Percentiles rank a stretch among this genome's conserved stretches.
phyloP scores from a whole-genome alignment of 2,329 filamentous ascomycete species.

The Cercospora sp. region DNA sequence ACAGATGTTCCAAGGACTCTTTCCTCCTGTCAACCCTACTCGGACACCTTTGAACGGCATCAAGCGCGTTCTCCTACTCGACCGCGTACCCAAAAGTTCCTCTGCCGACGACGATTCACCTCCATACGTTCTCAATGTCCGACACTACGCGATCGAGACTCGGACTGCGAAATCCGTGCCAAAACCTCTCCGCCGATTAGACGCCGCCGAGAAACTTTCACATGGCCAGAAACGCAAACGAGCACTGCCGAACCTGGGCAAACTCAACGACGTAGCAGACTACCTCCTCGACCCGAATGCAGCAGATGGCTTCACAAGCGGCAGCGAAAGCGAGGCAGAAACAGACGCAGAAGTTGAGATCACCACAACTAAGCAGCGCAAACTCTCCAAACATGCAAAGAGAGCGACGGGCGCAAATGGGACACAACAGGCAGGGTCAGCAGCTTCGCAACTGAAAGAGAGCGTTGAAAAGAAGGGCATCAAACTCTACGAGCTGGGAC shows the following conservation, averaged over 20 bases:
- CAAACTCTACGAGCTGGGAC: constrained; percentile 88
- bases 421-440: constrained; percentile 10
- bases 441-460: constrained; percentile 39
- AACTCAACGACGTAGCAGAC: constrained; percentile 89
- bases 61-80: constrained; percentile 82
- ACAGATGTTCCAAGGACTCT: constrained; percentile 92
- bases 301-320: constrained; percentile 81
- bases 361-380: constrained; percentile 59
- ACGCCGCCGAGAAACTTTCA: constrained; percentile 78
- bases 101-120: constrained; percentile 31
- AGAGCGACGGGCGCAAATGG: constrained; percentile 41
- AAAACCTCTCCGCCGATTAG: constrained; percentile 77
- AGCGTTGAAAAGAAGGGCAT: constrained; percentile 80
- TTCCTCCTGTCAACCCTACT: constrained; percentile 92
- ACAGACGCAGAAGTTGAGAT: constrained; percentile 96
- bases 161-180: constrained; percentile 76
- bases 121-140: constrained; percentile 75
- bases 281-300: constrained; percentile 82
- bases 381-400: constrained; percentile 55
- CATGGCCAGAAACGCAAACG: constrained; percentile 46
- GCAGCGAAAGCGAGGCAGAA: constrained; percentile 88
- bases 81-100: constrained; percentile 62
- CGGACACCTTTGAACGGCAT: constrained; percentile 88
- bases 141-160: constrained; percentile 94
- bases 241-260: constrained; percentile 81